Conservation (phyloP, 2,329 filamentous ascomycete species). For the Cladosporium sp. region DNA sequence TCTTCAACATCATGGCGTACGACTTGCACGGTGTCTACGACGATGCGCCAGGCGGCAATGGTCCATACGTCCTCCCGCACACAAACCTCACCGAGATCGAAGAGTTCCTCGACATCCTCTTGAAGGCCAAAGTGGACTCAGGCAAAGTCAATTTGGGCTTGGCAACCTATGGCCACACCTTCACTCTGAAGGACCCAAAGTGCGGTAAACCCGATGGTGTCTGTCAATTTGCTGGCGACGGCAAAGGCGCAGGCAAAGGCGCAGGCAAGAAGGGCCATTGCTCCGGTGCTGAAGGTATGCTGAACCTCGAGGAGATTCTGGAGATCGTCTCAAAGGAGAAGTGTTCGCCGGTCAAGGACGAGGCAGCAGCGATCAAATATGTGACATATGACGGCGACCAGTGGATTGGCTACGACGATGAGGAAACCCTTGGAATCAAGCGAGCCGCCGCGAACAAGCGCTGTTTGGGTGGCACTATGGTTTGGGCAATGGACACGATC, state of each 20-base stretch:
- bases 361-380: slow-evolving; percentile 24
- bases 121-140: slow-evolving; percentile 40
- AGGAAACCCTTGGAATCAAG: slow-evolving; percentile 33
- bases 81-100: slow-evolving; percentile 48
- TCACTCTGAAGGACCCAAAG: slow-evolving; percentile 23
- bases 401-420: slow-evolving; percentile 39
- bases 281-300: slow-evolving; percentile 18
- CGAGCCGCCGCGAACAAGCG: slow-evolving; percentile 27
- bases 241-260: too few relatives aligned
- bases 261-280: slow-evolving; percentile 25
- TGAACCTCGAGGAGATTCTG: slow-evolving; percentile 22
- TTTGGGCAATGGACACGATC: slow-evolving; percentile 23
- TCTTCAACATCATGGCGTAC: slow-evolving; percentile 41
- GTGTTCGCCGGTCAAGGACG: slow-evolving; percentile 14
- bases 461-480: slow-evolving; percentile 28
- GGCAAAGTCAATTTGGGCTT: slow-evolving; percentile 42
- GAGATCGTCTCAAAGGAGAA: slow-evolving; percentile 17
- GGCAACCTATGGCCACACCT: slow-evolving; percentile 43
- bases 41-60: slow-evolving; percentile 23
- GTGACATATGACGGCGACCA: slow-evolving; percentile 31
- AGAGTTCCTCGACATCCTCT: slow-evolving; percentile 41
- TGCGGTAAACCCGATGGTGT: slow-evolving; percentile 18
- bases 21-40: slow-evolving; percentile 45
- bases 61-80: slow-evolving; percentile 19
- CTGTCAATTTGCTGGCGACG: slow-evolving; percentile 15